Evolutionary conservation across 2,329 filamentous ascomycete species (phyloP), one percentile per base, ranked within the genome.

Genomic region (Leptographium lundbergii): DNA sequence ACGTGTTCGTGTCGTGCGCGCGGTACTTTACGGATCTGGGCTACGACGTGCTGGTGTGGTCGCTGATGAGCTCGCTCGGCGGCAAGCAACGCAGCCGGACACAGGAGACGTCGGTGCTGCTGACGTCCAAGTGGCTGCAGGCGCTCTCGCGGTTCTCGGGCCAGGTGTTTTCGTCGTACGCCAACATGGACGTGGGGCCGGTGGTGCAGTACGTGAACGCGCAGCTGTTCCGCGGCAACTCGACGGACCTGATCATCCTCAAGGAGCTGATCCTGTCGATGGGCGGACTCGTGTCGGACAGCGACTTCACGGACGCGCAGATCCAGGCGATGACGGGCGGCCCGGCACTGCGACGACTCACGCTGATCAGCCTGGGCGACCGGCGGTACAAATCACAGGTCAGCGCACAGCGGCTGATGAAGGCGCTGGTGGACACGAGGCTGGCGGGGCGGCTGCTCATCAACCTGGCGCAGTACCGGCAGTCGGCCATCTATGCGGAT

Each of bases 21-120:
- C 87, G 89, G 66, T 96, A 96, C 69, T 96, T 97, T 66, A 96
- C 92, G 1, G 85, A 89, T 58, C 75, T 99, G 45, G 92, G 89
- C 0, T 96, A 96, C 69, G 94, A 99, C 70, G 89, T 96, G 36
- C 77, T 99, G 52, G 88, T 90, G 4, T 99, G 92, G 91, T 89
- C 90, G 24, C 77, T 99, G 52, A 83, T 99, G 72, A 95, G 85
- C 67, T 84, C 84, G 1, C 73, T 87, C 14, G 77, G 75, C 39
- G 81, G 81, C 56, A 82, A 84, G 63, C 77, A 80, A 57, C 77
- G 84, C 66, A 85, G 82, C 66, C 77, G 84, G 42, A 85, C 80
- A 6, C 82, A 84, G 65, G 79, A 79, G 29, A 78, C 80, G 53
- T 84, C 83, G 39, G 80, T 84, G 2, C 75, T 86, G 13, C 80